These are phyloP conservation scores for Senna siamea DNA, from an alignment of 306 rosid genomes.

Conservation along the genomic window DNA sequence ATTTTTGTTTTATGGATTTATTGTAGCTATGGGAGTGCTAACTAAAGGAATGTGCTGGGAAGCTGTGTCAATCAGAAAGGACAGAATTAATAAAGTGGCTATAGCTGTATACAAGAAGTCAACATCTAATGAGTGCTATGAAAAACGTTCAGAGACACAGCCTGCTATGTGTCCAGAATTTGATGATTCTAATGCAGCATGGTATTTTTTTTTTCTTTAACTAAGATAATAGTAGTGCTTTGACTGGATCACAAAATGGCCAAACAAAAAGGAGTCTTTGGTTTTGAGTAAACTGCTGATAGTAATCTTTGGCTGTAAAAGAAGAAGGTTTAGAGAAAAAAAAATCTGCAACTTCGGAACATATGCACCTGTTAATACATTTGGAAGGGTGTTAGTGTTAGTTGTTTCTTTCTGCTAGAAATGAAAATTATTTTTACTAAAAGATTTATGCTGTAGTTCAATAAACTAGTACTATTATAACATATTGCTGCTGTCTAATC, in stretches of 20 bases:
- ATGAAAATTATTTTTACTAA: not conserved
- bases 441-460: not conserved
- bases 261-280: not conserved
- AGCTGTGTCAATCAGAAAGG: slow-evolving; percentile 72
- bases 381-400: not conserved
- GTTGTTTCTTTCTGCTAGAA: slow-evolving; percentile 30
- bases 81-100: slow-evolving; percentile 76
- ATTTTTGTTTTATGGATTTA: slow-evolving; percentile 35
- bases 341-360: not conserved
- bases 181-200: slow-evolving; percentile 91
- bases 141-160: slow-evolving; percentile 65
- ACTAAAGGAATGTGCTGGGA: slow-evolving; percentile 93
- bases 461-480: slow-evolving; percentile 21
- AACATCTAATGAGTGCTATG: slow-evolving; percentile 77
- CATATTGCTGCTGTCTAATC: slow-evolving; percentile 25
- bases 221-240: not conserved
- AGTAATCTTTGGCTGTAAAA: slow-evolving; percentile 5
- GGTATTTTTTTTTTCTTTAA: slow-evolving; percentile 50
- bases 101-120: slow-evolving; percentile 85
- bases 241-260: not conserved
- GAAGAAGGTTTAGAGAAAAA: not conserved
- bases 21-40: slow-evolving; percentile 78
- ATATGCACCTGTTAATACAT: not conserved
- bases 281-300: slow-evolving; percentile 17
- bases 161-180: slow-evolving; percentile 71